phyloP scores from a whole-genome alignment of 2,329 filamentous ascomycete genomes.

The Penicillium freii region DNA sequence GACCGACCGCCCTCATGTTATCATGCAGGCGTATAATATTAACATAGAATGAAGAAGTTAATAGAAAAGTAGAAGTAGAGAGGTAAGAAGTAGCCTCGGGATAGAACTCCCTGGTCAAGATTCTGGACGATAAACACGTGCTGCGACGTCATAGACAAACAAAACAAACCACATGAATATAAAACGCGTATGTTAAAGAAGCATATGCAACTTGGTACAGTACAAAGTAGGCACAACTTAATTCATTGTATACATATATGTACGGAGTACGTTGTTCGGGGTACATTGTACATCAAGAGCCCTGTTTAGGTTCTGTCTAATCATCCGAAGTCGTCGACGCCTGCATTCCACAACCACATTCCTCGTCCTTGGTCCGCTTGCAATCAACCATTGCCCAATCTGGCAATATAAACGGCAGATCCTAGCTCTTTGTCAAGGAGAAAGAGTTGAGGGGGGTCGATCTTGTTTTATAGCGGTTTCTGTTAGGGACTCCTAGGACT shows the following conservation, averaged over 20 bases:
- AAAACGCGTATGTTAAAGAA: no score
- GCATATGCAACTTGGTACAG: background rate
- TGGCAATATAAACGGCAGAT: background rate
- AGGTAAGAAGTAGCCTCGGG: background rate
- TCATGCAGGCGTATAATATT: constrained; percentile 19
- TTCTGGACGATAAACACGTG: constrained; percentile 7
- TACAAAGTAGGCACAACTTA: background rate
- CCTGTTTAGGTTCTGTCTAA: background rate
- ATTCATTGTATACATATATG: no score
- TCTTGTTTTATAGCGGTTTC: constrained; percentile 2
- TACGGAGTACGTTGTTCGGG: no score
- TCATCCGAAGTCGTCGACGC: background rate
- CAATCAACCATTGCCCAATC: background rate
- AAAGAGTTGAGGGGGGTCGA: background rate
- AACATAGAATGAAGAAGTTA: constrained; percentile 5
- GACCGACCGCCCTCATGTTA: constrained; percentile 52
- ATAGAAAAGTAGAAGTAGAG: background rate
- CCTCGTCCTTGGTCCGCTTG: constrained; percentile 5
- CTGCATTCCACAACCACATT: constrained; percentile 10
- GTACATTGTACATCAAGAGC: no score
- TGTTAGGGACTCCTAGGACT: background rate
- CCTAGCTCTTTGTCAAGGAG: background rate
- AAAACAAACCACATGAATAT: background rate
- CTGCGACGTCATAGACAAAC: constrained; percentile 12
- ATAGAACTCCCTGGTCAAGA: background rate